phyloP scores from a whole-genome alignment of 2,329 filamentous ascomycete species.

The Pyrenophora graminea region DNA sequence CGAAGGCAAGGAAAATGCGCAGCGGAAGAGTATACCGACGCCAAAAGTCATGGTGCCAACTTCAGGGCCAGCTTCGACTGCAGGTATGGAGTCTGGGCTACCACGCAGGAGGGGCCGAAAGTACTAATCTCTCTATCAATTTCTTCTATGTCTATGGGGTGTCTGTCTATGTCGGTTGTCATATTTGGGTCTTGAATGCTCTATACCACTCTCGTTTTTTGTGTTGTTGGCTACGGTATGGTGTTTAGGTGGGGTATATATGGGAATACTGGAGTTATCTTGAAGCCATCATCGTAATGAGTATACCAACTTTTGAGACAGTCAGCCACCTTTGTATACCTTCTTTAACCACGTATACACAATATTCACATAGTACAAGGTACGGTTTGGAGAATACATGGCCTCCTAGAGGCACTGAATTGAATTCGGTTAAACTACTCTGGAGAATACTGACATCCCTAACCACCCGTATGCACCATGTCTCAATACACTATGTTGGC shows the following conservation, averaged over 20 bases:
- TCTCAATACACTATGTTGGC: not conserved
- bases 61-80: conserved; percentile 5
- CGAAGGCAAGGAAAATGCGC: conserved; percentile 35
- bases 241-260: too few species aligned
- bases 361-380: too few species aligned
- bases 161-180: not conserved
- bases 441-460: too few species aligned
- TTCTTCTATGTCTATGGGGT: not conserved
- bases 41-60: conserved; percentile 33
- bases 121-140: conserved; percentile 9
- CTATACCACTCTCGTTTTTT: not conserved
- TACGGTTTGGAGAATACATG: too few species aligned
- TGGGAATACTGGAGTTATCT: too few species aligned
- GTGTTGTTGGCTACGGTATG: not conserved
- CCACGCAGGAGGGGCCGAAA: conserved; percentile 36
- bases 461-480: too few species aligned
- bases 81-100: conserved; percentile 32
- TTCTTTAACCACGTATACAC: too few species aligned
- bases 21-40: conserved; percentile 13
- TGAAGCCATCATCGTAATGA: not conserved
- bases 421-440: too few species aligned
- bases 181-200: not conserved
- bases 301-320: not conserved
- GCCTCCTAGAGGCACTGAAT: too few species aligned
- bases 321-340: not conserved